phyloP scores from a whole-genome alignment of 495 filamentous ascomycete species.

The Hyphodiscus hymeniophilus region DNA sequence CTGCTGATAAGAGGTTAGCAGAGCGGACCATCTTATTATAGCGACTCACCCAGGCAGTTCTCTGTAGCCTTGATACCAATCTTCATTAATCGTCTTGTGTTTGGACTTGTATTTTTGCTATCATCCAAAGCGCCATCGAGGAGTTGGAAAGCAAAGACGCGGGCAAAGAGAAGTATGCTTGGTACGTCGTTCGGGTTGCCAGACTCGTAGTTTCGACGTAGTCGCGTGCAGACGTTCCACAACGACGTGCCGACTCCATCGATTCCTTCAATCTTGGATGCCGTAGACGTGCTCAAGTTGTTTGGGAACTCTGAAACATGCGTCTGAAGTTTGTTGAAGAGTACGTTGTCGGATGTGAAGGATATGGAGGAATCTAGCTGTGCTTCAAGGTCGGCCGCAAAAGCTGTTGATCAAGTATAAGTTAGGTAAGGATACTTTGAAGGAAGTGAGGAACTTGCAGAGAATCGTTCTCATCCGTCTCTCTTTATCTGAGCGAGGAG shows the following conservation, averaged over 20 bases:
- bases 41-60: constrained; percentile 52
- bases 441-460: constrained; percentile 12
- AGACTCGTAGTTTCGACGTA: constrained; percentile 27
- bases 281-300: constrained; percentile 16
- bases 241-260: constrained; percentile 45
- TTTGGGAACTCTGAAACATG: constrained; percentile 26
- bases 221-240: constrained; percentile 60
- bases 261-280: constrained; percentile 32
- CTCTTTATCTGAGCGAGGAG: constrained; percentile 16
- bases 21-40: not conserved
- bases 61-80: constrained; percentile 58
- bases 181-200: constrained; percentile 11
- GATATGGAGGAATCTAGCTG: constrained; percentile 15
- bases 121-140: constrained; percentile 50
- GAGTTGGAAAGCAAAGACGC: constrained; percentile 62
- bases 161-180: constrained; percentile 21
- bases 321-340: constrained; percentile 32
- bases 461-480: constrained; percentile 20
- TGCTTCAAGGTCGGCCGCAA: constrained; percentile 17
- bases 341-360: constrained; percentile 16
- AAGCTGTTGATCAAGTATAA: constrained; percentile 12
- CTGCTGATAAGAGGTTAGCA: constrained; percentile 19
- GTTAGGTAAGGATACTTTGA: not conserved
- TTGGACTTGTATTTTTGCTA: constrained; percentile 25
- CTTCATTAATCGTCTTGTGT: constrained; percentile 51